phyloP scores from a whole-genome alignment of 768 basidiomycete genomes.

The Phanerochaete carnosa region DNA sequence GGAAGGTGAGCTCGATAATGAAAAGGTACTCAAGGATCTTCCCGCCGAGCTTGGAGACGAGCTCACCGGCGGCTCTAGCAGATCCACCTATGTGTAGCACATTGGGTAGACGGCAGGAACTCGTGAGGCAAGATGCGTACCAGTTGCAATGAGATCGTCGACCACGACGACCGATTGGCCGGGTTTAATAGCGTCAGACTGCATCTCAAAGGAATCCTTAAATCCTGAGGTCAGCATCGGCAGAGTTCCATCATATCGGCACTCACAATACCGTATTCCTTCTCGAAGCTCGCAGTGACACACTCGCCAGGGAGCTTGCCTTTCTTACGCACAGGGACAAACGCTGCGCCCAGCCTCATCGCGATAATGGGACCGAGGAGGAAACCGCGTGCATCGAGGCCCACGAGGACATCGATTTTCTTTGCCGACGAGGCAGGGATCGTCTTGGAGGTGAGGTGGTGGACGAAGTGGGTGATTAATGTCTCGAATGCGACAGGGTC shows the following conservation, averaged over 20 bases:
- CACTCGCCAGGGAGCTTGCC: conserved; percentile 94
- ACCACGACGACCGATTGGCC: conserved; percentile 85
- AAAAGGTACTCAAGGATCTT: conserved; percentile 92
- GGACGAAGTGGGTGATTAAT: conserved; percentile 82
- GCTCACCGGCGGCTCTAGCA: conserved; percentile 87
- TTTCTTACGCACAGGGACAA: conserved; percentile 91
- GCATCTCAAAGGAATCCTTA: conserved; percentile 97
- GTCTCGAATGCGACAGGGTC: conserved; percentile 87
- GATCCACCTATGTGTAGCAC: conserved; percentile 71
- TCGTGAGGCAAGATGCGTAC: conserved; percentile 36
- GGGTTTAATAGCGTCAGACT: conserved; percentile 75
- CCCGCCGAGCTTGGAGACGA: conserved; percentile 79
- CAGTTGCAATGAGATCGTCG: conserved; percentile 96
- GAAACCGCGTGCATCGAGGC: conserved; percentile 95
- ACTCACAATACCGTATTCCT: conserved; percentile 89
- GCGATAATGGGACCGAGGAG: conserved; percentile 92
- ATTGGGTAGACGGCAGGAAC: not conserved
- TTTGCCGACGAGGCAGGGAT: conserved; percentile 53
- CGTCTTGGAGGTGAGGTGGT: conserved; percentile 81
- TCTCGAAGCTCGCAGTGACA: conserved; percentile 72
- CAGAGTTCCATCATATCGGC: not conserved
- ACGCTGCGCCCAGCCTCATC: conserved; percentile 85
- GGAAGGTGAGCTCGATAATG: conserved; percentile 78
- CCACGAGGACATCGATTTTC: conserved; percentile 91
- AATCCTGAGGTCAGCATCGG: not conserved